Conservation (phyloP, 495 filamentous ascomycete species). For the Penicillium lividum region DNA sequence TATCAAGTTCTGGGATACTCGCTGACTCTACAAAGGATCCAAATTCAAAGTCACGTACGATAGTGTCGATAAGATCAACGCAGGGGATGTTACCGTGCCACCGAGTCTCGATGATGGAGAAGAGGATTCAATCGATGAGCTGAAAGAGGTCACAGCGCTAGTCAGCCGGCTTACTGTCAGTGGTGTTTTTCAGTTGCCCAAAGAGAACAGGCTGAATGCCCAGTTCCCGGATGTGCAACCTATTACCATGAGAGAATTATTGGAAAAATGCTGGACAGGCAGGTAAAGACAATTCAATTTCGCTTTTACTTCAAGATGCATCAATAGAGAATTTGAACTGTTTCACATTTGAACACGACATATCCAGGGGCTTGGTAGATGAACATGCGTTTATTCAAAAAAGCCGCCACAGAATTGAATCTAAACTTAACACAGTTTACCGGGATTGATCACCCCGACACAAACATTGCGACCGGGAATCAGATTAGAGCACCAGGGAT, state of each 20-base stretch:
- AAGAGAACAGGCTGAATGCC: conserved; percentile 25
- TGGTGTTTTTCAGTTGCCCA: conserved; percentile 35
- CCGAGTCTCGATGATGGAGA: conserved; percentile 26
- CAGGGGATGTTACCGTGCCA: conserved; percentile 50
- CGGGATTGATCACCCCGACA: conserved; percentile 17
- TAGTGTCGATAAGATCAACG: conserved; percentile 43
- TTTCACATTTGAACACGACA: background rate
- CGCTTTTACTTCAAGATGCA: background rate
- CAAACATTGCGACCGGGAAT: conserved; percentile 28
- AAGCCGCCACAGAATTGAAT: background rate
- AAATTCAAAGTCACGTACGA: conserved; percentile 55
- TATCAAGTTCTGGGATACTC: background rate
- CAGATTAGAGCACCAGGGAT: conserved; percentile 27
- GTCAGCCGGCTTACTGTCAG: conserved; percentile 37
- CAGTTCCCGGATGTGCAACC: conserved; percentile 32
- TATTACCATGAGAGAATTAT: conserved; percentile 30
- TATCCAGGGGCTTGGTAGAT: background rate
- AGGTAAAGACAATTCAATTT: conserved; percentile 4
- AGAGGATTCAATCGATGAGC: conserved; percentile 27
- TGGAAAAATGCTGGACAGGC: conserved; percentile 28
- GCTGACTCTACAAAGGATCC: conserved; percentile 32
- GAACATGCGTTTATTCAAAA: background rate
- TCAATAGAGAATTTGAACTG: background rate
- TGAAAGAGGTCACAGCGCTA: conserved; percentile 32
- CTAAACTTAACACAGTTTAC: conserved; percentile 10